Base-by-base conservation (phyloP, 306 rosid genomes). In the Rubus idaeus region DNA sequence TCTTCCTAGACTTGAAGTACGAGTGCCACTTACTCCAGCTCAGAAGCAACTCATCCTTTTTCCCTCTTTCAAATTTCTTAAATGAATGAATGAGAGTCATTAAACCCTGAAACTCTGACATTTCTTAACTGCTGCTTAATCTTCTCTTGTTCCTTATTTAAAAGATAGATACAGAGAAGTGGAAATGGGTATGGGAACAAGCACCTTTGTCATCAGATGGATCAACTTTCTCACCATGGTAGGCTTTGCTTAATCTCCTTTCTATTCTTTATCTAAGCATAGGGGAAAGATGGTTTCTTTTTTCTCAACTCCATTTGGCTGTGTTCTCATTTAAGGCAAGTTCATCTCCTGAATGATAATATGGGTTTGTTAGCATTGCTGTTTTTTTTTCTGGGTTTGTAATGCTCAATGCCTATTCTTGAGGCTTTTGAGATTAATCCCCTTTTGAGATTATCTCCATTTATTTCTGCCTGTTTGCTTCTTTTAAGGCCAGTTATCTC, bases 221-320 rank as follows among this genome's bases (percentile, higher is more conserved):
- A 83, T 95, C 90, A 95, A 95, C 83, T 89, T 95, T 81, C 96
- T 95, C 76, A 90, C 97, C 70, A 88, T 90, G 96, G 97, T 92
- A 86, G 39, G 76, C 35, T 80, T 23, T 40, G 70, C 26, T 40
- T 41, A 65, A 40, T 65, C 49, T 11, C 70, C 44, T 37, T 74
- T 66, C 10, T 72, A 12, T 56, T 21, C 21, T 41, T 20, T 73
- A 18, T 42, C 41, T n/a, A 40, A 41, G 10, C 52, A 40, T 18
- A 39, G 20, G 35, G 44, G 6, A 44, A 42, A 58, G 10, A 4
- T 30, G n/a, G 44, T 44, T 44, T 56, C 62, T 26, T 20, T 47
- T 73, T 40, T 2, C 30, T 10, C 12, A 23, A 17, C 51, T 66
- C 47, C 42, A 7, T 46, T 76, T 71, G 41, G 14, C 40, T 47